Conservation (phyloP, 164 flowering plant species). For the Vitis rotundifolia region DNA sequence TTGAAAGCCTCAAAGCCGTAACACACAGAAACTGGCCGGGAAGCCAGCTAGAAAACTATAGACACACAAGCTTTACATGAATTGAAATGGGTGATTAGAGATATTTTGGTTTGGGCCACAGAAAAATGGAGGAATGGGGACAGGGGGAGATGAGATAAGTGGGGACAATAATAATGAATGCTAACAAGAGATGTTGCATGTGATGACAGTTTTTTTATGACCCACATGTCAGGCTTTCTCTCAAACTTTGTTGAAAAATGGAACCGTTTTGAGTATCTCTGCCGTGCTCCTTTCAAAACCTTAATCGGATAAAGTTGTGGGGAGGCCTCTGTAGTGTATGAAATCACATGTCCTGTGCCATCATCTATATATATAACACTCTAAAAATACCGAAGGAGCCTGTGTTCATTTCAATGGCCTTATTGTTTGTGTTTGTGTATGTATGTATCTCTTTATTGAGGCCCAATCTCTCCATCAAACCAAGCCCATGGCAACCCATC, state of each 20-base stretch:
- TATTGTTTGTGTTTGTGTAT: too few relatives aligned
- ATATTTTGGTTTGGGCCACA: too few relatives aligned
- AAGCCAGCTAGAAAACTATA: too few relatives aligned
- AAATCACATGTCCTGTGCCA: slow-evolving; percentile 5
- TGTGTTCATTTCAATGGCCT: not conserved
- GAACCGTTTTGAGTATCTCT: slow-evolving; percentile 3
- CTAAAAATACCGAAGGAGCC: too few relatives aligned
- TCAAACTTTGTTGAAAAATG: not conserved
- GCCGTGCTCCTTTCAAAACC: slow-evolving; percentile 9
- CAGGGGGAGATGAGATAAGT: slow-evolving; percentile 1
- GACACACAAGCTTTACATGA: too few relatives aligned
- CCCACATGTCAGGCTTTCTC: slow-evolving; percentile 13
- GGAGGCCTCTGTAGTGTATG: not conserved
- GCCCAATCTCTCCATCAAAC: too few relatives aligned
- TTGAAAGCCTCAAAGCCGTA: too few relatives aligned
- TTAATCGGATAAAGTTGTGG: slow-evolving; percentile 7
- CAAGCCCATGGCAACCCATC: too few relatives aligned
- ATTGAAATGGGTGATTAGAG: too few relatives aligned
- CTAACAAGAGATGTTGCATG: not conserved
- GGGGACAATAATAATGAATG: slow-evolving; percentile 14
- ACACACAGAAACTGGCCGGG: too few relatives aligned
- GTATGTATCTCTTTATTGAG: not conserved
- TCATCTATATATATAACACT: not conserved
- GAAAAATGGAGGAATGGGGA: too few relatives aligned
- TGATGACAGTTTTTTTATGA: slow-evolving; percentile 2